Base-by-base conservation (phyloP, 768 basidiomycete species). In the Boletales sp. region DNA sequence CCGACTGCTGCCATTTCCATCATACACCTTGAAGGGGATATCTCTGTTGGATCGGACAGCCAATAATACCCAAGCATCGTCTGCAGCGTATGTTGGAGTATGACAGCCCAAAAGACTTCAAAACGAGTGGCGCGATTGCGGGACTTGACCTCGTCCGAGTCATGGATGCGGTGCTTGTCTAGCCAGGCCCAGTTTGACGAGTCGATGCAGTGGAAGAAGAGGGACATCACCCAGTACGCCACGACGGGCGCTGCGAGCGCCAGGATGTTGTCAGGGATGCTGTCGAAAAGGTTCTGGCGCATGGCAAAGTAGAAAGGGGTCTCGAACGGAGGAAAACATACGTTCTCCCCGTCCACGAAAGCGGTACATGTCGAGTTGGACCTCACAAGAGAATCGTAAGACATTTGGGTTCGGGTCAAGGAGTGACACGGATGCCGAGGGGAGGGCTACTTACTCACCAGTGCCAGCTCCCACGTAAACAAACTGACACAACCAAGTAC, bases 81-180 rank as follows among this genome's bases (percentile, higher is more conserved):
- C 70, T 98, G 97, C 6, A 97, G 60, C 17, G 77, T 61, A 51
- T 99, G 97, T 66, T 99, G 97, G 40, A 93, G 55, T 9, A 95
- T 43, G 47, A 99, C 94, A 0, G 90, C 90, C 57, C 74, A 69
- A 32, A 95, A 60, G 52, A 99, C 95, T 52, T 92, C 65, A 3
- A 62, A 45, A 9, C 82, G 80, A 0, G 89, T 83, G 4, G 81
- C 94, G 9, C 81, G 76, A 66, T 98, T 98, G 49, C 82, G 76
- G 3, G 79, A 67, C 50, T 75, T 74, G 51, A 93, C 83, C 63
- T 98, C 94, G 13, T 72, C 74, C 1, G 89, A 87, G 44, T 92
- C 89, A 68, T 99, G 95, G 40, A 98, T 87, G 39, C 92, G 80
- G 66, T 90, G 85, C 51, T 79, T 82, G 55, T 94, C 84, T 31